Evolutionary conservation across 1,139 yeast genomes (phyloP).

Genomic region (Pichia sp.): DNA sequence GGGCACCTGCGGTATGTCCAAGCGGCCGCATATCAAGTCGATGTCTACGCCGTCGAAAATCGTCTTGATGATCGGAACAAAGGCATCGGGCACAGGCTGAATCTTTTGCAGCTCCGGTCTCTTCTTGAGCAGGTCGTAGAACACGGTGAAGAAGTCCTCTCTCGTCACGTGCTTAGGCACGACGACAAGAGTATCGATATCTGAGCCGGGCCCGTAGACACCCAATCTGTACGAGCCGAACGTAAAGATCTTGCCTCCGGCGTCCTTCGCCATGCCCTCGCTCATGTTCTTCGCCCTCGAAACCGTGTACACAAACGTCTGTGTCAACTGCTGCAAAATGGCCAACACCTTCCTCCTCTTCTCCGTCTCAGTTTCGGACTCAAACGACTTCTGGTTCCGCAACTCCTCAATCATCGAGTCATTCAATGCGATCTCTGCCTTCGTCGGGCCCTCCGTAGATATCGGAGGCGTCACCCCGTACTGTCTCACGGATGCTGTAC

Average conservation of each 20-base stretch:
- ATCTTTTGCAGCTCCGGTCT: conserved; percentile 85
- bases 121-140: conserved; percentile 59
- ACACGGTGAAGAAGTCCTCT: conserved; percentile 81
- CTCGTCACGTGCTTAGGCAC: conserved; percentile 95
- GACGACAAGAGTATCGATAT: conserved; percentile 91
- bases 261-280: conserved; percentile 95
- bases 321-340: conserved; percentile 63
- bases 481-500: conserved; percentile 22
- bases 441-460: conserved; percentile 76
- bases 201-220: conserved; percentile 97
- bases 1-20: conserved; percentile 82
- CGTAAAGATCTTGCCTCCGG: conserved; percentile 95
- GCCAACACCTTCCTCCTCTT: conserved; percentile 73
- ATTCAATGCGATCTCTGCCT: conserved; percentile 70
- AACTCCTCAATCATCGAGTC: conserved; percentile 74
- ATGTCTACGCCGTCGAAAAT: conserved; percentile 86
- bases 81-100: conserved; percentile 92
- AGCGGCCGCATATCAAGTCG: conserved; percentile 79
- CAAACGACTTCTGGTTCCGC: conserved; percentile 84
- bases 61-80: conserved; percentile 88
- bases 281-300: conserved; percentile 83
- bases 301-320: conserved; percentile 79
- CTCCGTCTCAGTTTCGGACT: conserved; percentile 73
- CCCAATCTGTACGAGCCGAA: conserved; percentile 93
- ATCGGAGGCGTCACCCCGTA: conserved; percentile 92